Conservation (phyloP, 1,139 yeast genomes). For the Blastobotrys apis region DNA sequence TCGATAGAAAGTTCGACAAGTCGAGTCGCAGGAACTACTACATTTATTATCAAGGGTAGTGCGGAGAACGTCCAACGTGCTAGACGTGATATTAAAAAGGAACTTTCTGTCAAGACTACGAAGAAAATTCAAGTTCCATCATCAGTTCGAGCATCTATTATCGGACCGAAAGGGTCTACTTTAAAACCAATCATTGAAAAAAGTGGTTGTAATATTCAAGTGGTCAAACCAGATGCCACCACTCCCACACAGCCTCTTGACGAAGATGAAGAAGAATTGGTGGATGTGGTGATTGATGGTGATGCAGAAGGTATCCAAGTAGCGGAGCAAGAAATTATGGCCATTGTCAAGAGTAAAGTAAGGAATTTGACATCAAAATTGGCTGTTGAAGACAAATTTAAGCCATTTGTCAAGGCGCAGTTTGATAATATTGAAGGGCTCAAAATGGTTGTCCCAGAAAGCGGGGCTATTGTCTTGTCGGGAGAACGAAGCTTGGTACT, state of each 20-base stretch:
- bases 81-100: conserved; percentile 69
- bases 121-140: conserved; percentile 68
- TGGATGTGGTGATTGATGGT: conserved; percentile 70
- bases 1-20: conserved; percentile 83
- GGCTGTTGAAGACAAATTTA: conserved; percentile 39
- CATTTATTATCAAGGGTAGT: conserved; percentile 79
- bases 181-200: conserved; percentile 74
- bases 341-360: conserved; percentile 69
- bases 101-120: conserved; percentile 60
- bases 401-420: conserved; percentile 27
- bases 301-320: conserved; percentile 76
- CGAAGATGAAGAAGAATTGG: conserved; percentile 49
- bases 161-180: conserved; percentile 85
- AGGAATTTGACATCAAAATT: conserved; percentile 31
- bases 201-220: conserved; percentile 70
- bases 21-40: conserved; percentile 69
- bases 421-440: conserved; percentile 28
- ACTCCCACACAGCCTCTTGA: conserved; percentile 26
- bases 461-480: conserved; percentile 41
- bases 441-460: conserved; percentile 37
- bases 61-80: conserved; percentile 66
- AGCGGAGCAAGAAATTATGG: conserved; percentile 67
- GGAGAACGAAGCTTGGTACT: conserved; percentile 65
- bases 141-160: conserved; percentile 69
- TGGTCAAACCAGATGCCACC: conserved; percentile 39